A percentile compares a stretch with the other conserved stretches of the same genome.
phyloP scores from a whole-genome alignment of 2,329 filamentous ascomycete species.

The Neopestalotiopsis rosae region DNA sequence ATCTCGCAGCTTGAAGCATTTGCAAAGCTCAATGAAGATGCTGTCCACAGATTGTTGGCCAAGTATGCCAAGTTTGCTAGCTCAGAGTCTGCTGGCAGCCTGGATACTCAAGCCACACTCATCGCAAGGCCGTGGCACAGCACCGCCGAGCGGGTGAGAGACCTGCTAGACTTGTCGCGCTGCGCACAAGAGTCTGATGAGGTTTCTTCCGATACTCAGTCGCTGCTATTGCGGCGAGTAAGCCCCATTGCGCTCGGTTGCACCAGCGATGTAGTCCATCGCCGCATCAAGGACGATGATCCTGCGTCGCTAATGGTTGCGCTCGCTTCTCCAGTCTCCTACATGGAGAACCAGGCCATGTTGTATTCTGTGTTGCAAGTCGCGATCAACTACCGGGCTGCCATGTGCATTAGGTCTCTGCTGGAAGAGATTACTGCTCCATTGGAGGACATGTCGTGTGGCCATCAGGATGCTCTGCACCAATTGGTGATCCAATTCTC shows the following conservation, averaged over 20 bases:
- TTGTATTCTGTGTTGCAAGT: conserved; percentile 21
- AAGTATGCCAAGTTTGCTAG: conserved; percentile 1
- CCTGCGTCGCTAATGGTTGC: conserved; percentile 20
- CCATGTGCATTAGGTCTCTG: conserved; percentile 19
- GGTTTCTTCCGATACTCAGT: not conserved
- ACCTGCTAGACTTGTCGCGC: not conserved
- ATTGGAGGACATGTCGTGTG: conserved; percentile 13
- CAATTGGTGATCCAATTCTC: conserved; percentile 17
- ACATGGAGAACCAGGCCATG: conserved; percentile 22
- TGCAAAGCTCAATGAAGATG: conserved; percentile 17
- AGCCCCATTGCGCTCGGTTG: conserved; percentile 18
- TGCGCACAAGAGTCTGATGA: not conserved
- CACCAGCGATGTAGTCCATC: conserved; percentile 15
- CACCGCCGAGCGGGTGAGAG: not conserved
- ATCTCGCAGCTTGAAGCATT: conserved; percentile 15
- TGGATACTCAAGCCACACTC: not conserved
- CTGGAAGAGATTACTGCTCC: conserved; percentile 19
- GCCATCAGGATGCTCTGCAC: conserved; percentile 20
- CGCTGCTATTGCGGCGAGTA: conserved; percentile 17
- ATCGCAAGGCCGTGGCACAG: conserved; percentile 13
- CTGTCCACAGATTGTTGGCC: conserved; percentile 14
- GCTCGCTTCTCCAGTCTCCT: conserved; percentile 18
- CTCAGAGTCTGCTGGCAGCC: not conserved
- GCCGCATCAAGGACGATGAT: conserved; percentile 17
- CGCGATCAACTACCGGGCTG: conserved; percentile 16